Conservation (phyloP, 106 monocot genomes). For the Dioscorea zingiberensis region DNA sequence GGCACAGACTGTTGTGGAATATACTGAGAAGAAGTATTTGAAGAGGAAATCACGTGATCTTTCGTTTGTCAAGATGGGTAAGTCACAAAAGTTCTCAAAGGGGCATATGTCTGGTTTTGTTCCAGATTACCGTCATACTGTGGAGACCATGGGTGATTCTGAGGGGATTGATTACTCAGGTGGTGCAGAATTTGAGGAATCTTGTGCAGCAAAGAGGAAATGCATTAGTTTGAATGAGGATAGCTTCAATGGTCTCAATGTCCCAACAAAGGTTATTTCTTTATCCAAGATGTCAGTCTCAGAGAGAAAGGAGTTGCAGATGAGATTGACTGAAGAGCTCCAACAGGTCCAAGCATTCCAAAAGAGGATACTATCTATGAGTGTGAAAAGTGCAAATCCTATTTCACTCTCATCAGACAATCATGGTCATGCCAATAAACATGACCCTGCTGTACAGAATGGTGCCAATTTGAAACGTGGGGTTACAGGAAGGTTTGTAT, state of each 20-base stretch:
- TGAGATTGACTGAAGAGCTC: conserved; percentile 56
- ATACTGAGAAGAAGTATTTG: conserved; percentile 13
- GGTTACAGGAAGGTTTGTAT: conserved; percentile 34
- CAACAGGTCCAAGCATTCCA: conserved; percentile 52
- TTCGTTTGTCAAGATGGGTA: conserved; percentile 47
- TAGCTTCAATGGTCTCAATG: conserved; percentile 29
- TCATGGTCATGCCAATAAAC: conserved; percentile 25
- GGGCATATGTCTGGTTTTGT: conserved; percentile 40
- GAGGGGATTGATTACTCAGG: conserved; percentile 59
- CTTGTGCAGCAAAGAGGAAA: conserved; percentile 65
- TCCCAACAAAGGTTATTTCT: conserved; percentile 50
- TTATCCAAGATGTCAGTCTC: conserved; percentile 42
- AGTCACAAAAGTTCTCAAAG: conserved; percentile 46
- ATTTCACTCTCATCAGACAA: conserved; percentile 31
- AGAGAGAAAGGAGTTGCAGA: conserved; percentile 41
- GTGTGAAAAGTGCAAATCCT: conserved; percentile 9
- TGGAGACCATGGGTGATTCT: conserved; percentile 73
- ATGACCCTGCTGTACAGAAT: conserved; percentile 4
- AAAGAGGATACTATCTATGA: conserved; percentile 31
- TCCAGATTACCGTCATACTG: conserved; percentile 62
- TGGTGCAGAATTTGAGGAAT: conserved; percentile 59
- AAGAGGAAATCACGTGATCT: conserved; percentile 10
- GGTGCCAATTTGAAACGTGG: conserved; percentile 23
- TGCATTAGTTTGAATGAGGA: conserved; percentile 50
- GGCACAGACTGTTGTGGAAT: conserved; percentile 44